Evolutionary conservation across 1,284 basidiomycete genomes (phyloP).

Genomic region (Fistulinella staudtii): DNA sequence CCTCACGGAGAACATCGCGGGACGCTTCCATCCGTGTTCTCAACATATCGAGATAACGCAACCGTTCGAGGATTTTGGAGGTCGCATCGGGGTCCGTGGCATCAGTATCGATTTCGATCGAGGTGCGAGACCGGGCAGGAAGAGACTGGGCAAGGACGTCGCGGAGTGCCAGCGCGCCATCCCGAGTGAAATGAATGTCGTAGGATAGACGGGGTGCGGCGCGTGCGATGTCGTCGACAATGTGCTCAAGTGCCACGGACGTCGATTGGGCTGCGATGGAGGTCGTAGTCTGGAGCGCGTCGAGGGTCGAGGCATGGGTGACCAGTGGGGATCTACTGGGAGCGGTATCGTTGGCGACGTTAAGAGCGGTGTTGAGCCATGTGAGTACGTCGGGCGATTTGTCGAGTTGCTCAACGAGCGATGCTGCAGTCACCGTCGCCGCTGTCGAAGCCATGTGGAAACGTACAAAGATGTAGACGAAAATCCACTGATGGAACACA

Average conservation of each 20-base stretch:
- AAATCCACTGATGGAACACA: too few species aligned
- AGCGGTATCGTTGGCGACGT: slow-evolving; percentile 32
- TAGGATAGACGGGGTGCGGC: slow-evolving; percentile 85
- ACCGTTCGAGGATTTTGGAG: slow-evolving; percentile 60
- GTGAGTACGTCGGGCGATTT: slow-evolving; percentile 47
- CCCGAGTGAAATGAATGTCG: slow-evolving; percentile 93
- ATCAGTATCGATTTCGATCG: slow-evolving; percentile 1
- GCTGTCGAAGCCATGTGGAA: slow-evolving; percentile 27
- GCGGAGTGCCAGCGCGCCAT: slow-evolving; percentile 77
- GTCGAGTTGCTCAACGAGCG: slow-evolving; percentile 35
- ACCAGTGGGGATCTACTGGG: slow-evolving; percentile 11
- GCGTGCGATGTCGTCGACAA: slow-evolving; percentile 86
- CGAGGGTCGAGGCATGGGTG: slow-evolving; percentile 21
- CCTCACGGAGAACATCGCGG: slow-evolving; percentile 82
- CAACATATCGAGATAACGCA: slow-evolving; percentile 77
- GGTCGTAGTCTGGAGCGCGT: slow-evolving; percentile 55
- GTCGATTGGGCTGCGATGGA: slow-evolving; percentile 87
- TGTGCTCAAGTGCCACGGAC: slow-evolving; percentile 76
- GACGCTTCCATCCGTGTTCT: slow-evolving; percentile 84
- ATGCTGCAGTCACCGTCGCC: slow-evolving; percentile 21
- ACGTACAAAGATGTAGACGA: too few species aligned
- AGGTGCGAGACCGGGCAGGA: slow-evolving; percentile 36
- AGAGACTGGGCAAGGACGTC: slow-evolving; percentile 56
- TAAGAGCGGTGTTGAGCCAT: slow-evolving; percentile 64
- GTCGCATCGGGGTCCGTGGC: slow-evolving; percentile 38